Evolutionary conservation across 805 yeast species (phyloP), one percentile per base, ranked within the genome.

Genomic region (Wickerhamomyces pijperi): DNA sequence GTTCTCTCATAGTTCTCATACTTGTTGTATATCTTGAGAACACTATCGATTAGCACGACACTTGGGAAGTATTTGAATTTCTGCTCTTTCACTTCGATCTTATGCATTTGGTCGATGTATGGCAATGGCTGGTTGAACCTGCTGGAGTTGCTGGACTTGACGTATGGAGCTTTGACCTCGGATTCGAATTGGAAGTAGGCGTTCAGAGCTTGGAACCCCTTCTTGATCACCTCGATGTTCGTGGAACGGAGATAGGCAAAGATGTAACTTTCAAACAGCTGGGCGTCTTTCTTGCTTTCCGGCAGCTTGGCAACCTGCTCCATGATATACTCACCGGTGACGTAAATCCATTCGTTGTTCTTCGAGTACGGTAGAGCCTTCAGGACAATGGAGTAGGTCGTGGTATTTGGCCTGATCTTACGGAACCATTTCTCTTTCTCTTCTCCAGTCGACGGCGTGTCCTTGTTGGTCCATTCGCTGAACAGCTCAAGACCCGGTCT

Each of bases 401-500:
- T 51, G 2, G 48, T 37, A 42, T 63, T 61, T 15, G 67, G 64
- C 38, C 37, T 51, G n/a, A 59, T 41, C 3, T 44, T 31, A 40
- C 48, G 39, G 32, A 55, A 36, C 14, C 42, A 38, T 11, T 42
- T 46, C 33, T 47, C 36, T 15, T 31, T 19, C n/a, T 7, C 5
- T 5, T 12, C 19, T n/a, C n/a, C n/a, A n/a, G n/a, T n/a, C 23
- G 23, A 21, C 12, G 29, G 13, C n/a, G 13, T 9, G 29, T 13
- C 13, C 14, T 47, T 39, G 6, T 56, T 40, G 15, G 20, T 17
- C 53, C 53, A 49, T 2, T 47, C 49, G 6, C 68, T 63, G 43
- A 59, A 65, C 5, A 71, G 45, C n/a, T 61, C 51, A 35, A 69
- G 53, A 0, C 68, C 66, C 12, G 54, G 45, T 31, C 4, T 16